A percentile compares a stretch with the other conserved stretches of the same genome.
phyloP scores from a whole-genome alignment of 768 basidiomycete species.

The Leccinum disarticulatum region DNA sequence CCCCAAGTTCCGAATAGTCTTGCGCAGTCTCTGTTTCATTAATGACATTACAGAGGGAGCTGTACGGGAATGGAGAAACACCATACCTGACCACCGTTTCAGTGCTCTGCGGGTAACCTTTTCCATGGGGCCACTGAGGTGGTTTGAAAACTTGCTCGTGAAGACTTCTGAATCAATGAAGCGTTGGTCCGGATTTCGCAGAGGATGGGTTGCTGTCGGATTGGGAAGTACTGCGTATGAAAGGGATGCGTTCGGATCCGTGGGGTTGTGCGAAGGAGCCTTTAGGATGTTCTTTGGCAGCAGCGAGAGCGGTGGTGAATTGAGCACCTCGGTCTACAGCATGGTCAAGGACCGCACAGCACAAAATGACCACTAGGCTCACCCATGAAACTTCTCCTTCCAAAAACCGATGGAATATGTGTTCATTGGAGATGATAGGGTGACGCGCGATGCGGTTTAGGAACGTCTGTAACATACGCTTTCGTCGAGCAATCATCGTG shows the following conservation, averaged over 20 bases:
- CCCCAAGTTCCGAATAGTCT: constrained; percentile 90
- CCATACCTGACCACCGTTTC: constrained; percentile 91
- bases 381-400: constrained; percentile 98
- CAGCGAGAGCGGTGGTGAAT: constrained; percentile 87
- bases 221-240: constrained; percentile 87
- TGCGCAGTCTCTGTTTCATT: constrained; percentile 64
- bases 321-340: constrained; percentile 80
- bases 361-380: constrained; percentile 24
- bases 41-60: constrained; percentile 4
- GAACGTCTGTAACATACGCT: constrained; percentile 95
- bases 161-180: constrained; percentile 96
- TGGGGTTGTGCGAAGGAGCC: constrained; percentile 93
- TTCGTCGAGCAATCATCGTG: constrained; percentile 85
- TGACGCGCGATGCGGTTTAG: constrained; percentile 86
- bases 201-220: constrained; percentile 83
- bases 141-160: constrained; percentile 92
- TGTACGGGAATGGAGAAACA: constrained; percentile 3
- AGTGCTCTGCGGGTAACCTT: constrained; percentile 89
- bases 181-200: constrained; percentile 91
- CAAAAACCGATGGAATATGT: constrained; percentile 94
- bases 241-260: constrained; percentile 66
- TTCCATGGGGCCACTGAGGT: constrained; percentile 91
- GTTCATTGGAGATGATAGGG: constrained; percentile 94
- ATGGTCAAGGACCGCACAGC: constrained; percentile 6
- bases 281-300: constrained; percentile 95